These are phyloP conservation scores for Candida sphagnicola DNA, from an alignment of 805 yeast genomes.

Conservation along the genomic window DNA sequence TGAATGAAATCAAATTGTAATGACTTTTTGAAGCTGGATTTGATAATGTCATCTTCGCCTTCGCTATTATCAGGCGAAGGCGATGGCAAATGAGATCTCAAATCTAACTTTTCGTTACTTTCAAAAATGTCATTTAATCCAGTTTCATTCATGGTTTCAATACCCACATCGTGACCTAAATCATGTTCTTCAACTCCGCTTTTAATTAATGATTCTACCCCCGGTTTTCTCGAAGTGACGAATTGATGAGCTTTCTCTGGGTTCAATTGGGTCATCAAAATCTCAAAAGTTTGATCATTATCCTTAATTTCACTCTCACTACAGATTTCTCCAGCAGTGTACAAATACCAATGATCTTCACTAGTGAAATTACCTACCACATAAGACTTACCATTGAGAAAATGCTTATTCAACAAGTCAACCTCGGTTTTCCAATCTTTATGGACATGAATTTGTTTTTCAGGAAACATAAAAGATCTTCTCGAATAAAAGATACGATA, in stretches of 20 bases:
- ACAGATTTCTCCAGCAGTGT: conserved; percentile 49
- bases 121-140: conserved; percentile 58
- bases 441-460: conserved; percentile 76
- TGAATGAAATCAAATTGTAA: conserved; percentile 42
- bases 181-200: conserved; percentile 54
- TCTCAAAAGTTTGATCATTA: conserved; percentile 77
- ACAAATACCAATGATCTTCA: conserved; percentile 89
- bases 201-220: conserved; percentile 32
- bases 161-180: conserved; percentile 76
- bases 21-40: background rate
- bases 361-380: conserved; percentile 72
- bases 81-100: conserved; percentile 25
- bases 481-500: conserved; percentile 83
- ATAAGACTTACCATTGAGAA: conserved; percentile 59
- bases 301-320: background rate
- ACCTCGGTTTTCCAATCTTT: conserved; percentile 83
- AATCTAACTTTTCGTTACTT: conserved; percentile 3
- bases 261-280: conserved; percentile 83
- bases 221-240: conserved; percentile 47
- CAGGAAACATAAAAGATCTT: conserved; percentile 90
- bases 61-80: conserved; percentile 30
- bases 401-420: conserved; percentile 58
- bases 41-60: conserved; percentile 12
- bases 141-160: conserved; percentile 58
- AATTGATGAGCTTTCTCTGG: conserved; percentile 56